These are phyloP conservation scores for Huntiella decipiens DNA, from an alignment of 2,329 filamentous ascomycete species.

Conservation along the genomic window DNA sequence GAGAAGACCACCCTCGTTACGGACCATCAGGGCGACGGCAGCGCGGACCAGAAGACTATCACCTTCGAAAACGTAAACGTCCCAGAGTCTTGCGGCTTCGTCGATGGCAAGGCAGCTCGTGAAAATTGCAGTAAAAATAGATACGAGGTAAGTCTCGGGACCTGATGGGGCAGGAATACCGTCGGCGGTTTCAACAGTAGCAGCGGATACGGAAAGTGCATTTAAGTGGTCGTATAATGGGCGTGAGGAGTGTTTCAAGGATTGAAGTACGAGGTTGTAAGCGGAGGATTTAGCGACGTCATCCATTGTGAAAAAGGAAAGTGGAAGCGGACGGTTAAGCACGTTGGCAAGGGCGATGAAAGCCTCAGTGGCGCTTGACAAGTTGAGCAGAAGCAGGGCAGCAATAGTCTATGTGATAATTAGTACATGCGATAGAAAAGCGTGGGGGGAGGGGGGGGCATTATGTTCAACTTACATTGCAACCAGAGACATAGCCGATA, in stretches of 20 bases:
- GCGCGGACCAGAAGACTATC: conserved; percentile 53
- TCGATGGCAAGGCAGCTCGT: conserved; percentile 46
- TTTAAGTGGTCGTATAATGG: conserved; percentile 45
- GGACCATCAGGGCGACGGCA: conserved; percentile 45
- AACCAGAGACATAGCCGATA: conserved; percentile 57
- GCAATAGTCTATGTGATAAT: conserved; percentile 41
- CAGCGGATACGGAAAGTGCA: neutral
- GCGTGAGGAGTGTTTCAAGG: conserved; percentile 43
- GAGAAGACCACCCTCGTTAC: conserved; percentile 32
- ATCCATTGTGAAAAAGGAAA: conserved; percentile 59
- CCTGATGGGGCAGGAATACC: conserved; percentile 1
- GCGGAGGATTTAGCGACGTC: conserved; percentile 46
- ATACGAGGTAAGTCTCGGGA: conserved; percentile 35
- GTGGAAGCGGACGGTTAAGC: conserved; percentile 53
- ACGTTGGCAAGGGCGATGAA: conserved; percentile 61
- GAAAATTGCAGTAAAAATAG: conserved; percentile 46
- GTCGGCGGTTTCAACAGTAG: neutral
- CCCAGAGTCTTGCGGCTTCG: conserved; percentile 55
- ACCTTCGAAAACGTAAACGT: conserved; percentile 67
- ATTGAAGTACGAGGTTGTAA: conserved; percentile 50
- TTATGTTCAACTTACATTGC: conserved; percentile 38
- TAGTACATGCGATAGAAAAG: conserved; percentile 13
- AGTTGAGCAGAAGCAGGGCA: conserved; percentile 53
- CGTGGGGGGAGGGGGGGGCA: neutral
- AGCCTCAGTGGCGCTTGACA: conserved; percentile 40